These are phyloP conservation scores for Tolypocladium ovalisporum DNA, from an alignment of 2,329 filamentous ascomycete species.

Conservation along the genomic window DNA sequence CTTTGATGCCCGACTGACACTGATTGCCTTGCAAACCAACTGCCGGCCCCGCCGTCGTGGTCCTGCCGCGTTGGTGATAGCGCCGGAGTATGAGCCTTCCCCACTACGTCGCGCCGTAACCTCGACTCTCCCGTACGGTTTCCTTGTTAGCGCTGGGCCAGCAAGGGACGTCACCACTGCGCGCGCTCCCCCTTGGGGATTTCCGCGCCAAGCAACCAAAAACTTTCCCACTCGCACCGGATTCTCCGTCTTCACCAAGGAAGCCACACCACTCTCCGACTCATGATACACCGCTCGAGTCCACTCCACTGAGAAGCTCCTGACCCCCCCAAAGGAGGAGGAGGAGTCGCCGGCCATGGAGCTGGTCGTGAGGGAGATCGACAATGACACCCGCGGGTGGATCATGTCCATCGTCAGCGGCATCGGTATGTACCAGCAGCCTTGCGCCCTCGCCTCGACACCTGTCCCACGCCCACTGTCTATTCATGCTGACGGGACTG, in stretches of 20 bases:
- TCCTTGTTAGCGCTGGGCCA: too few species aligned
- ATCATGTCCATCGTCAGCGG: constrained; percentile 83
- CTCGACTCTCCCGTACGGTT: too few species aligned
- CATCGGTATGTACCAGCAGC: constrained; percentile 35
- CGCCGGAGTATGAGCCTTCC: neutral
- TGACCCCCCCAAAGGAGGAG: neutral
- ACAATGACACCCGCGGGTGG: constrained; percentile 87
- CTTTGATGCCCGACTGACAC: too few species aligned
- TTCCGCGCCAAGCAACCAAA: neutral
- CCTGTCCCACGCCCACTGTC: neutral
- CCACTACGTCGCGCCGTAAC: neutral
- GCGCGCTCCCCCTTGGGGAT: too few species aligned
- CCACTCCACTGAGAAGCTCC: neutral
- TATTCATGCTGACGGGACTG: constrained; percentile 1
- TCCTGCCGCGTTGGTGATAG: neutral
- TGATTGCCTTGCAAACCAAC: too few species aligned
- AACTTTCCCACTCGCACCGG: neutral
- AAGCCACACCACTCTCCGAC: neutral
- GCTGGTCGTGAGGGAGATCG: constrained; percentile 27
- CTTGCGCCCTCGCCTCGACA: neutral
- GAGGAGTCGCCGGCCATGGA: constrained; percentile 23
- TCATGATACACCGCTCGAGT: neutral
- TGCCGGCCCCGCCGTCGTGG: neutral
- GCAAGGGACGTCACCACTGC: neutral
- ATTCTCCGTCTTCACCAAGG: neutral